Base-by-base conservation (phyloP, 108 stramenopile genomes). In the Skeletonema tropicum region DNA sequence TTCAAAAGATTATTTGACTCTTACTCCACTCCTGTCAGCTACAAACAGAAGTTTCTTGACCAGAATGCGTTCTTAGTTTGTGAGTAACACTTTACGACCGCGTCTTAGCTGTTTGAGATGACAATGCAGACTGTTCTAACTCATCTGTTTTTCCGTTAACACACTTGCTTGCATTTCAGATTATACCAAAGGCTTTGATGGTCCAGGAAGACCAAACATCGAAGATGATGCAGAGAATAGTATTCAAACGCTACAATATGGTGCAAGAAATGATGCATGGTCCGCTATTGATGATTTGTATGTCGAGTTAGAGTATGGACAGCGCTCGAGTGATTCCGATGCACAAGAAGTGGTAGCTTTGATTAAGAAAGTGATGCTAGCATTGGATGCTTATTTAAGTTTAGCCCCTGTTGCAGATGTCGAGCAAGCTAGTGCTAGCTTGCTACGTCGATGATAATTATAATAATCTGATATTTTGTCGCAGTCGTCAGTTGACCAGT, bases 121-220 rank as follows among this genome's bases (percentile, higher is more conserved):
- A 15, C 17, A 17, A 39, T 45, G 3, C 15, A 45, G 15, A n/a
- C 15, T 45, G 42, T 45, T 45, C 42, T 15, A n/a, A 45, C 15
- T 45, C 14, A 45, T n/a, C 42, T 45, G 4, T 45, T n/a, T 23
- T 21, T 55, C 0, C 17, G 15, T 55, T 9, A 25, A 19, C 33
- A 35, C 2, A 35, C 19, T 19, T 49, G 48, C n/a, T 6, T 49
- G 17, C n/a, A 49, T n/a, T 55, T 55, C n/a, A 55, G 52, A 94
- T 48, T 94, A 94, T 62, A 91, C 94, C 29, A 85, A 90, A 65
- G 94, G 94, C 46, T 94, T 87, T 73, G 94, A 94, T 83, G 94
- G 94, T 36, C 89, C 90, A 26, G 83, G 82, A 23, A 73, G 94
- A 46, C 80, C 87, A 0, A 66, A 26, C 10, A 89, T 94, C 41